A percentile compares a stretch with the other conserved stretches of the same genome.
Evolutionary conservation across 805 yeast species (phyloP).

Genomic region (Isabelozyma pseudorhagii): DNA sequence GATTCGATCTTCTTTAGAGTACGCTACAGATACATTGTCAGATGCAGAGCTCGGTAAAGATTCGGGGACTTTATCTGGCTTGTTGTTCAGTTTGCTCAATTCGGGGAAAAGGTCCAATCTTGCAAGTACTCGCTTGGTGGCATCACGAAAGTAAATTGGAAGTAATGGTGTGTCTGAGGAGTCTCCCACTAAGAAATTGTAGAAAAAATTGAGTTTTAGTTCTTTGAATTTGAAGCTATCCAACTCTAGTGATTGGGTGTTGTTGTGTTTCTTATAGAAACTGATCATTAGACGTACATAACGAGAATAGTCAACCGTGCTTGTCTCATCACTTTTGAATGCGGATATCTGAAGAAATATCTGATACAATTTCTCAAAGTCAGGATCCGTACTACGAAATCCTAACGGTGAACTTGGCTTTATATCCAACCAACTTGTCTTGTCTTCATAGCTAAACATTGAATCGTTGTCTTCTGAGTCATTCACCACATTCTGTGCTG

Average conservation of each 20-base stretch:
- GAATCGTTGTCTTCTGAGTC: slow-evolving; percentile 11
- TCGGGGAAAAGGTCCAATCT: slow-evolving; percentile 17
- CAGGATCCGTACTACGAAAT: slow-evolving; percentile 13
- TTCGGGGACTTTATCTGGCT: neutral
- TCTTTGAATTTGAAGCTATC: slow-evolving; percentile 13
- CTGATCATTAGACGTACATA: slow-evolving; percentile 19
- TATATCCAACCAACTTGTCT: neutral
- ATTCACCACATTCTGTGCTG: neutral
- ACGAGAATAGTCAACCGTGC: slow-evolving; percentile 7
- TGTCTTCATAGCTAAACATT: slow-evolving; percentile 16
- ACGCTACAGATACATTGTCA: neutral
- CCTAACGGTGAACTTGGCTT: slow-evolving; percentile 7
- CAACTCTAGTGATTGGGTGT: slow-evolving; percentile 16
- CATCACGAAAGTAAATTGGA: slow-evolving; percentile 9
- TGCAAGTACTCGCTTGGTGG: slow-evolving; percentile 10
- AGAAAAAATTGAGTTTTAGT: slow-evolving; percentile 11
- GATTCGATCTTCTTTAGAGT: slow-evolving; percentile 9
- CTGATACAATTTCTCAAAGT: slow-evolving; percentile 17
- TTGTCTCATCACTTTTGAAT: slow-evolving; percentile 7
- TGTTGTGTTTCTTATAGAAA: slow-evolving; percentile 15
- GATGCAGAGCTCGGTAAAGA: too few species aligned
- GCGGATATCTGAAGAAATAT: slow-evolving; percentile 19
- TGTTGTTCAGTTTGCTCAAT: slow-evolving; percentile 1
- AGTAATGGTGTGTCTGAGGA: slow-evolving; percentile 10
- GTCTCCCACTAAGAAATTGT: slow-evolving; percentile 15